Percentiles rank a stretch among this genome's conserved stretches.
These are phyloP conservation scores for Vitis hybrid DNA, from an alignment of 177 flowering plant genomes.

Conservation along the genomic window DNA sequence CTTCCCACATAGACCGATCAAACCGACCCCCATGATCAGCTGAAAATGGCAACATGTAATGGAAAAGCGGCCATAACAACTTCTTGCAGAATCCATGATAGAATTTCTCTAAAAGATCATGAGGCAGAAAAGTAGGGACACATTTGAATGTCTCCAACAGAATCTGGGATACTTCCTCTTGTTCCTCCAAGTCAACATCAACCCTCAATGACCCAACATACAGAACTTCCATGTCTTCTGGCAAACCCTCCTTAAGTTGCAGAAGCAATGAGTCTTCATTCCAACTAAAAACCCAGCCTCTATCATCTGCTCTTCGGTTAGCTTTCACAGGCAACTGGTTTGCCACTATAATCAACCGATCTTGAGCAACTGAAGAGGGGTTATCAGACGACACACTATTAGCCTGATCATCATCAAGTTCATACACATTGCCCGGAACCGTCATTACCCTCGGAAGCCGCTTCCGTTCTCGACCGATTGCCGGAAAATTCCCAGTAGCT, in stretches of 20 bases:
- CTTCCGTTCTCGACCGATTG: constrained; percentile 39
- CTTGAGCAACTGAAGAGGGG: constrained; percentile 49
- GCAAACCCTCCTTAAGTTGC: constrained; percentile 72
- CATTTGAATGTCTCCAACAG: constrained; percentile 66
- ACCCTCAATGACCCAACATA: constrained; percentile 68
- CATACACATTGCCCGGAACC: constrained; percentile 52
- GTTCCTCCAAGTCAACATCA: constrained; percentile 55
- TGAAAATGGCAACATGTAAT: constrained; percentile 73
- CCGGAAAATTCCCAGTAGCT: constrained; percentile 70
- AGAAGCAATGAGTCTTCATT: constrained; percentile 65
- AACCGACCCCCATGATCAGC: constrained; percentile 60
- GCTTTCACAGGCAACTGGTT: constrained; percentile 63
- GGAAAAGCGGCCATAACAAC: constrained; percentile 79
- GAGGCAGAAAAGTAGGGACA: constrained; percentile 65
- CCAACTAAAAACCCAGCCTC: constrained; percentile 76
- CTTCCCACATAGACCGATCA: constrained; percentile 72
- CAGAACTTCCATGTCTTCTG: constrained; percentile 72
- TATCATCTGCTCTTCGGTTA: constrained; percentile 47
- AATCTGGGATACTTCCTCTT: constrained; percentile 67
- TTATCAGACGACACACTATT: constrained; percentile 54
- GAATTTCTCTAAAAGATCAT: constrained; percentile 45
- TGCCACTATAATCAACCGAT: constrained; percentile 62
- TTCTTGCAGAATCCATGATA: constrained; percentile 74
- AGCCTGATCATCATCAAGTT: constrained; percentile 64
- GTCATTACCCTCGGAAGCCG: constrained; percentile 64